Evolutionary conservation across 176 grass and related monocot species (phyloP), one percentile per base, ranked within the genome.

Genomic region (Triticum timopheevii): DNA sequence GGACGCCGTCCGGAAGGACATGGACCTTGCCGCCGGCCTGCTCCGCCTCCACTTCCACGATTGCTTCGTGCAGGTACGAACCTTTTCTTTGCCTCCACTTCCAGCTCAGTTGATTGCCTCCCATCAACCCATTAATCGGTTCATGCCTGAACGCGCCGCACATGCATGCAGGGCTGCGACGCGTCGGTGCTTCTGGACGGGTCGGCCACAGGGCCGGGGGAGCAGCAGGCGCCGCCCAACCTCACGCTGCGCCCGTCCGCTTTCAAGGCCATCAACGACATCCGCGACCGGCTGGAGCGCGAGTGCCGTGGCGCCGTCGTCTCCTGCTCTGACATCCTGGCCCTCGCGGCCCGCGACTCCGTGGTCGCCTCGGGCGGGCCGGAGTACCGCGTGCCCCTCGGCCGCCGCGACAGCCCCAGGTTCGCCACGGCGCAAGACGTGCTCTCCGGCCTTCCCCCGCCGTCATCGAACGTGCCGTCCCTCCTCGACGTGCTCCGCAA

Each of bases 21-120:
- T 88, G 7, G 89, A 90, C 45, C 95, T 97, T 6, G 85, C 93
- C 63, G 89, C 95, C 0, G 92, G 72, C 54, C 92, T 93, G 6
- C 77, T 94, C 54, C 95, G 95, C 0, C 38, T 94, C 72, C 92
- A 97, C 83, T 97, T 97, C 88, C 94, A 97, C 23, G 94, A 97
- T 85, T 97, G 94, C 70, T 97, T 97, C 88, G 90, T 97, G 8
- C 90, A 97, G 92, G 92, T 52, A 6, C 15, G 10, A 0, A 17
- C 49, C 15, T 6, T 52, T 1, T 1, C 49, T 52, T n/a, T n/a
- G n/a, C n/a, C n/a, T n/a, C n/a, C n/a, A n/a, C n/a, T 6, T 13
- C 13, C 13, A 5, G 42, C 42, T 40, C 8, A 40, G 42, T 13
- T 16, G 4, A 16, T 6, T 15, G 45, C 13, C 13, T 49, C 45